These are phyloP conservation scores for Heliosperma pusillum DNA, from an alignment of 148 eudicot species.

Conservation along the genomic window DNA sequence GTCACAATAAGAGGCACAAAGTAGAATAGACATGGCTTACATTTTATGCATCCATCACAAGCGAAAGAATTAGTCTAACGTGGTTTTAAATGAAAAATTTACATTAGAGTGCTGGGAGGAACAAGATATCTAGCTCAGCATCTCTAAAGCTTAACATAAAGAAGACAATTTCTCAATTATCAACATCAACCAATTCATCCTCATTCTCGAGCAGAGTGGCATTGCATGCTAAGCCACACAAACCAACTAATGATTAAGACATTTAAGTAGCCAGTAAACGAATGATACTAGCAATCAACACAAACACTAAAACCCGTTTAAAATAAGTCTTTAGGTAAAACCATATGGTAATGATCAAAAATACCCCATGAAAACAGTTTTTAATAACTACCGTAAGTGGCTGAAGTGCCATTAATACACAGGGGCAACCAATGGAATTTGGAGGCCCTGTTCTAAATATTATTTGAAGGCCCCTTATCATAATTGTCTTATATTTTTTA, in stretches of 20 bases:
- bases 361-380: no score
- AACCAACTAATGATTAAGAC: background rate
- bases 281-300: background rate
- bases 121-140: background rate
- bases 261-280: background rate
- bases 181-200: background rate
- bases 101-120: no score
- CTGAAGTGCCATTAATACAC: no score
- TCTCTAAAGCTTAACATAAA: background rate
- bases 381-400: no score
- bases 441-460: no score
- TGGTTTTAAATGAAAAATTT: background rate
- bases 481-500: no score
- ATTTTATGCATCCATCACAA: background rate
- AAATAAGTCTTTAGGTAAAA: no score
- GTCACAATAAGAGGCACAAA: background rate
- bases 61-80: background rate
- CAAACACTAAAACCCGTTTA: no score
- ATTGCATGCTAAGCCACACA: background rate
- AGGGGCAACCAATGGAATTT: no score
- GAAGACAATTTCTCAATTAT: background rate
- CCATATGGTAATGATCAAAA: no score
- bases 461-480: no score
- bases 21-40: background rate
- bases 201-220: no score